Conservation (phyloP, 306 rosid genomes). For the Quercus wislizeni region DNA sequence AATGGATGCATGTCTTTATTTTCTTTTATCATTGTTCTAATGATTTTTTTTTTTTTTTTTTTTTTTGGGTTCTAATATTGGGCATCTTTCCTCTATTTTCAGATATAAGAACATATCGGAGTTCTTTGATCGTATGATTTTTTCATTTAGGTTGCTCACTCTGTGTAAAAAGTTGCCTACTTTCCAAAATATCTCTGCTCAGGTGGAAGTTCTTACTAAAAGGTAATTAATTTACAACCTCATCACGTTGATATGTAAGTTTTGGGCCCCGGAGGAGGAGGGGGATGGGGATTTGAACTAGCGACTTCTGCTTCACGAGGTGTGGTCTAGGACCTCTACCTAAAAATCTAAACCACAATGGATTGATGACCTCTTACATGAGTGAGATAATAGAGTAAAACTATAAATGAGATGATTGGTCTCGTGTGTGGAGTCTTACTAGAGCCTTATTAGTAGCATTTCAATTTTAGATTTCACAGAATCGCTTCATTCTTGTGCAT, state of each 20-base stretch:
- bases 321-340: neutral
- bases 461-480: too few relatives aligned
- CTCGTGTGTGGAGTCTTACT: too few relatives aligned
- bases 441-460: too few relatives aligned
- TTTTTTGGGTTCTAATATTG: neutral
- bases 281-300: neutral
- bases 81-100: constrained; percentile 10
- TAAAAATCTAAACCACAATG: neutral
- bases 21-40: neutral
- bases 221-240: constrained; percentile 37
- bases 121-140: constrained; percentile 43
- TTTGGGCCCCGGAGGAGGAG: neutral
- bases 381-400: neutral
- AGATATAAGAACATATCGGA: constrained; percentile 42
- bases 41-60: neutral
- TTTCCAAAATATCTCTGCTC: constrained; percentile 46
- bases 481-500: too few relatives aligned
- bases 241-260: neutral
- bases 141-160: constrained; percentile 54
- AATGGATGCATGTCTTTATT: neutral
- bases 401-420: neutral
- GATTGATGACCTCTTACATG: neutral
- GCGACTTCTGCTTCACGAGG: too few relatives aligned
- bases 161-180: constrained; percentile 47
- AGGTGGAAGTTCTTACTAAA: constrained; percentile 51